Evolutionary conservation across 371 early-diverging fungal species (phyloP), one percentile per base, ranked within the genome.

Genomic region (Saksenaea oblongispora): DNA sequence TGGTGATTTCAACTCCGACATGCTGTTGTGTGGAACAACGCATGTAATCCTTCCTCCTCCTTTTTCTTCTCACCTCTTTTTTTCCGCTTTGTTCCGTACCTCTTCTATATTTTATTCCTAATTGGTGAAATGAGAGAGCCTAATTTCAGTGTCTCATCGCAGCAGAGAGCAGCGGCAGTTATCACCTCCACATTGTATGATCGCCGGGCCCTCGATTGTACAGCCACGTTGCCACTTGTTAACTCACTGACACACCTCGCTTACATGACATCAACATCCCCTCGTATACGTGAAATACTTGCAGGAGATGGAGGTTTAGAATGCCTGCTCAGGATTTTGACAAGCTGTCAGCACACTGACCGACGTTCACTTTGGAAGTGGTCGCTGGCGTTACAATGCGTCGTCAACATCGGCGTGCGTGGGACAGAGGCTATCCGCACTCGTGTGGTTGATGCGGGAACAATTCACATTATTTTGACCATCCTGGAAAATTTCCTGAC

Each of bases 301-400:
- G 85, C 89, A n/a, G 82, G 85, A 22, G 95, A 95, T 83, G 95
- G 95, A 24, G 95, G 93, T 7, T 79, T 95, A 44, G 92, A 93
- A 70, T 84, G 93, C 56, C 80, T 95, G 2, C 89, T 94, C 42
- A 83, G 87, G 24, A 90, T 94, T 37, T 79, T 95, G 28, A 86
- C 85, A 54, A 87, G 85, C 37, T 88, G 91, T 15, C 84, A 85
- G 61, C 85, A 85, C 42, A 78, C 79, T 34, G 91, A 92, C 61
- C 76, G 84, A 41, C 79, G 87, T 71, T 85, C 86, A 64, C 82
- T 84, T 60, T 90, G 91, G 87, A 87, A 90, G 65, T 89, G 91
- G 91, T 86, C 92, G 13, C 79, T 93, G 61, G 87, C 93, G 34
- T 91, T 89, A 65, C 92, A 91, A 56, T 91, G 92, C 64, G 84